phyloP scores from a whole-genome alignment of 305 asterid species.

The Fraxinus sp. region DNA sequence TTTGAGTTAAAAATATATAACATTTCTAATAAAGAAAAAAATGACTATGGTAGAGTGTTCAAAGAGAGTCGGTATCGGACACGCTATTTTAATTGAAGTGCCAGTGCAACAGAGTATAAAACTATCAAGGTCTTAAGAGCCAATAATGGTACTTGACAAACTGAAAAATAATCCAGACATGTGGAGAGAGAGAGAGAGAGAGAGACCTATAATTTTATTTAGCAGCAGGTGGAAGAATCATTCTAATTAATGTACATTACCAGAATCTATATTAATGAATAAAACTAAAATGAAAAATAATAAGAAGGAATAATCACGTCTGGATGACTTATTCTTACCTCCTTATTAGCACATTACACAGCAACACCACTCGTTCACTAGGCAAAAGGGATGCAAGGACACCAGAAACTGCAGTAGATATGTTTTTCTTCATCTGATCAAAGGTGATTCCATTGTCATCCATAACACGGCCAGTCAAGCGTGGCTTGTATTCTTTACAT shows the following conservation, averaged over 20 bases:
- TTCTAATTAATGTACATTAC: conserved; percentile 11
- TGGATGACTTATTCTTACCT: conserved; percentile 48
- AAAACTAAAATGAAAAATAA: conserved; percentile 1
- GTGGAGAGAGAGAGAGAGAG: not conserved
- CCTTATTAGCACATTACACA: conserved; percentile 80
- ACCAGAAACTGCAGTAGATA: conserved; percentile 67
- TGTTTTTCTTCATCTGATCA: conserved; percentile 83
- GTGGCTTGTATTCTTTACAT: conserved; percentile 85
- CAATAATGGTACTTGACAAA: not conserved
- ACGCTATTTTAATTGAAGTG: not conserved
- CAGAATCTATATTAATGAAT: conserved; percentile 16
- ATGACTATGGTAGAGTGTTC: not conserved
- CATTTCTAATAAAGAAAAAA: no score
- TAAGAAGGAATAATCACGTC: not conserved
- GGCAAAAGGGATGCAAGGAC: conserved; percentile 74
- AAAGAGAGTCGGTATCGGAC: not conserved
- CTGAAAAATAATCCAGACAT: not conserved
- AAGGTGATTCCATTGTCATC: conserved; percentile 70
- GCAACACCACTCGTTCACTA: conserved; percentile 72
- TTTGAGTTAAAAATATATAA: not conserved
- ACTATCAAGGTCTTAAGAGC: conserved; percentile 1
- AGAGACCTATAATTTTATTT: not conserved
- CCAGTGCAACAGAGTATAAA: not conserved
- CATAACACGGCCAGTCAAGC: conserved; percentile 79
- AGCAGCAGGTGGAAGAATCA: conserved; percentile 15